Conservation (phyloP, 1,284 basidiomycete species). For the Tilletia walkeri region DNA sequence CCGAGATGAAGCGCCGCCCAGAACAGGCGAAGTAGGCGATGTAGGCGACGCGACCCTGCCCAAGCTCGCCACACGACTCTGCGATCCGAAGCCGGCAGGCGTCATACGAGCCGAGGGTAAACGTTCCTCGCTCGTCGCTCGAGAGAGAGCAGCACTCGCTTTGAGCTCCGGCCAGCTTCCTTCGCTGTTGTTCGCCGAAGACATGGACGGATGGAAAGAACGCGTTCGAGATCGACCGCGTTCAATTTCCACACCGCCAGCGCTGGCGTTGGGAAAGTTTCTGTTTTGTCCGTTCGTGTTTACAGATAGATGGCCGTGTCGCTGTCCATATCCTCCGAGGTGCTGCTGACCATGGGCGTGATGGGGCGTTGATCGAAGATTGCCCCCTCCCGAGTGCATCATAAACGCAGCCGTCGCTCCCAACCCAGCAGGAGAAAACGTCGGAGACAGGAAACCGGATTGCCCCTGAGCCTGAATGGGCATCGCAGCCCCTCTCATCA, state of each 20-base stretch:
- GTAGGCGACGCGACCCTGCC: background rate
- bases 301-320: too few species aligned
- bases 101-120: constrained; percentile 10
- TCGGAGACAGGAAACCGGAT: too few species aligned
- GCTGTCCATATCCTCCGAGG: too few species aligned
- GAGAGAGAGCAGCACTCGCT: background rate
- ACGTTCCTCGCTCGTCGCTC: constrained; percentile 12
- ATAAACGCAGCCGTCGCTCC: too few species aligned
- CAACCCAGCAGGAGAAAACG: too few species aligned
- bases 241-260: background rate
- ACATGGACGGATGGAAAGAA: background rate
- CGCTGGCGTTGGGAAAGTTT: too few species aligned
- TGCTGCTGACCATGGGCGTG: too few species aligned
- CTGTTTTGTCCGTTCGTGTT: too few species aligned
- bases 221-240: constrained; percentile 2
- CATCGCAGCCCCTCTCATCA: too few species aligned
- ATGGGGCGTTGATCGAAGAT: too few species aligned
- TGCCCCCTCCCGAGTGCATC: too few species aligned
- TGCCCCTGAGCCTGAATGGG: too few species aligned
- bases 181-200: background rate
- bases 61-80: constrained; percentile 3
- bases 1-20: background rate
- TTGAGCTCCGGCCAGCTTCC: constrained; percentile 9
- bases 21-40: background rate
- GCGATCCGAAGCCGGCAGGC: background rate